These are phyloP conservation scores for Colletotrichum acutatum DNA, from an alignment of 2,329 filamentous ascomycete genomes.

Conservation along the genomic window DNA sequence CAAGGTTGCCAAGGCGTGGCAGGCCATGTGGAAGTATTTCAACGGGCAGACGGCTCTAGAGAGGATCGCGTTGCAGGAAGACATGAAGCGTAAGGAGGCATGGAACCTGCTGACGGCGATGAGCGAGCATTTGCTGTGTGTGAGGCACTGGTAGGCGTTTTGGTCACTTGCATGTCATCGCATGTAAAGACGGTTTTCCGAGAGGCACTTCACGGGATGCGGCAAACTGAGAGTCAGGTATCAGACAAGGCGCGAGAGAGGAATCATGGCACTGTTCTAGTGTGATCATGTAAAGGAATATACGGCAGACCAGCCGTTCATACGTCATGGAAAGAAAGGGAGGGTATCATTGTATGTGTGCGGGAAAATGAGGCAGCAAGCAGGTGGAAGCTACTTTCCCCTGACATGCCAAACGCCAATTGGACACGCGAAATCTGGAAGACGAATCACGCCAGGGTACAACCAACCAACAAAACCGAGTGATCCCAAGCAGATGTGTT, in stretches of 20 bases:
- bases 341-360: slow-evolving; percentile 36
- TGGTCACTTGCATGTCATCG: neutral
- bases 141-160: slow-evolving; percentile 74
- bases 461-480: neutral
- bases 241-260: too few species aligned
- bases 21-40: slow-evolving; percentile 83
- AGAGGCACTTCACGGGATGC: neutral
- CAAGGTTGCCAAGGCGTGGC: slow-evolving; percentile 75
- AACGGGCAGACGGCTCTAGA: slow-evolving; percentile 88
- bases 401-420: neutral
- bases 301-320: neutral
- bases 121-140: slow-evolving; percentile 74
- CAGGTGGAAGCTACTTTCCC: neutral
- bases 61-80: slow-evolving; percentile 85
- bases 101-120: slow-evolving; percentile 74
- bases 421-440: neutral
- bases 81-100: slow-evolving; percentile 85
- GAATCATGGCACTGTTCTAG: neutral
- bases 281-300: neutral
- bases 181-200: neutral
- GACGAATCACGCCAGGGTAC: slow-evolving; percentile 4
- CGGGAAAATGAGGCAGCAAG: neutral
- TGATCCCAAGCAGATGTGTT: neutral
- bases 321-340: neutral
- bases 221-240: neutral